Evolutionary conservation across 495 filamentous ascomycete species (phyloP).

Genomic region (Aspergillus conjunctus): DNA sequence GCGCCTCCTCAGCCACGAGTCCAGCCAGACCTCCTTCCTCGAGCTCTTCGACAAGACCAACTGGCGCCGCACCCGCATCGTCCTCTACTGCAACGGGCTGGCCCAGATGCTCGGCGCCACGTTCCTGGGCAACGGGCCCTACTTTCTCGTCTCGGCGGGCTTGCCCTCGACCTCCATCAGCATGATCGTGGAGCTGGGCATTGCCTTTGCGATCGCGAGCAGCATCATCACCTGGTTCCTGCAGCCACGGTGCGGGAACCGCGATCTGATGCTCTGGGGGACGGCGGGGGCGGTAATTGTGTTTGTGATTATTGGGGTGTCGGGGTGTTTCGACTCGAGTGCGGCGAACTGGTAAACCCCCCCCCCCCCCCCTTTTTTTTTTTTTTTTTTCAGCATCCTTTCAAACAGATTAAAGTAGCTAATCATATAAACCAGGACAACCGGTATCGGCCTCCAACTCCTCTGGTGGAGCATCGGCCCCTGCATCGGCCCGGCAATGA

Average conservation of each 20-base stretch:
- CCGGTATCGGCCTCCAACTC: constrained; percentile 24
- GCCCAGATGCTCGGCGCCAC: constrained; percentile 28
- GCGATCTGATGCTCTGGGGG: constrained; percentile 26
- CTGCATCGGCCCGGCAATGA: constrained; percentile 27
- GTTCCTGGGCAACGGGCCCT: constrained; percentile 29
- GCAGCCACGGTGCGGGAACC: constrained; percentile 26
- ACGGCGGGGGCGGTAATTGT: constrained; percentile 15
- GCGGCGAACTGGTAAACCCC: constrained; percentile 25
- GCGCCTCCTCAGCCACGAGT: not conserved
- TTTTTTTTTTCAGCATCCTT: not conserved
- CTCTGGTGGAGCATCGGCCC: constrained; percentile 26
- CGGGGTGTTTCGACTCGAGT: constrained; percentile 23
- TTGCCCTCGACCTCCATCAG: constrained; percentile 20
- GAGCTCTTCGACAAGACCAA: constrained; percentile 34
- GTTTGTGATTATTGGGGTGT: constrained; percentile 30
- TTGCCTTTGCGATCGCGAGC: constrained; percentile 26
- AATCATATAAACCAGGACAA: constrained; percentile 13
- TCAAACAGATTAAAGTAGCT: not conserved
- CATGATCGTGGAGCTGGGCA: constrained; percentile 31
- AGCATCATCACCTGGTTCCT: constrained; percentile 24
- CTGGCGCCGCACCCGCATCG: constrained; percentile 36
- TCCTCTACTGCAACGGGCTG: constrained; percentile 26
- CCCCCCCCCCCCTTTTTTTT: too few relatives aligned
- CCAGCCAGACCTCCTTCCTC: constrained; percentile 17
- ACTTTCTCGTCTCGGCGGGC: constrained; percentile 31